phyloP scores from a whole-genome alignment of 225 moss, liverwort and hornwort genomes.

The Takakia lepidozioides region DNA sequence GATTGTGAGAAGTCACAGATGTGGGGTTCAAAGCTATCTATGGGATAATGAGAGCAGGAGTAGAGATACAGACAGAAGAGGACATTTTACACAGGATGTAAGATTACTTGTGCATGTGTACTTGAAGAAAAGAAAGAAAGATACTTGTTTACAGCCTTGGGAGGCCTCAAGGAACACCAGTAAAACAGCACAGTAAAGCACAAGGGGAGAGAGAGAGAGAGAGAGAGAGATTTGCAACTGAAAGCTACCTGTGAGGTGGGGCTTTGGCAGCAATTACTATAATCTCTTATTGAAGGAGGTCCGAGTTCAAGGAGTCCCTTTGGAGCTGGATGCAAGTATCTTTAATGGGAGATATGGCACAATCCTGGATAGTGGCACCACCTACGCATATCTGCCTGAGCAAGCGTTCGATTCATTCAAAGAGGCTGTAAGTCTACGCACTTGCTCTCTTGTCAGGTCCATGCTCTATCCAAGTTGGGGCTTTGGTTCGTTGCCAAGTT shows the following conservation, averaged over 20 bases:
- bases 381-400: slow-evolving; percentile 84
- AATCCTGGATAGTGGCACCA: slow-evolving; percentile 90
- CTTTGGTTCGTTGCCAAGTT: slow-evolving; percentile 4
- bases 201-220: no score
- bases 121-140: no score
- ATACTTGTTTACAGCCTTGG: no score
- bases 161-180: no score
- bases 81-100: no score
- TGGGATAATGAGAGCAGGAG: no score
- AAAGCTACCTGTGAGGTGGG: background rate
- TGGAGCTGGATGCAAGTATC: slow-evolving; percentile 42
- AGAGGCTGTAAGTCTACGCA: slow-evolving; percentile 43
- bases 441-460: background rate
- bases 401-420: slow-evolving; percentile 70
- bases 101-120: no score
- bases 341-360: slow-evolving; percentile 81
- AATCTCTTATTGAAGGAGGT: slow-evolving; percentile 66
- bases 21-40: no score
- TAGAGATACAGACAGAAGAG: no score
- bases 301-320: slow-evolving; percentile 61
- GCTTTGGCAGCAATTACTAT: slow-evolving; percentile 71
- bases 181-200: no score
- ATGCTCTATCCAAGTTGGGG: slow-evolving; percentile 5
- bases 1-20: no score
- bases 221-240: no score